Percentiles rank a stretch among this genome's conserved stretches.
These are phyloP conservation scores for Picea sitchensis DNA, from an alignment of 75 land plant genomes.

Conservation along the genomic window DNA sequence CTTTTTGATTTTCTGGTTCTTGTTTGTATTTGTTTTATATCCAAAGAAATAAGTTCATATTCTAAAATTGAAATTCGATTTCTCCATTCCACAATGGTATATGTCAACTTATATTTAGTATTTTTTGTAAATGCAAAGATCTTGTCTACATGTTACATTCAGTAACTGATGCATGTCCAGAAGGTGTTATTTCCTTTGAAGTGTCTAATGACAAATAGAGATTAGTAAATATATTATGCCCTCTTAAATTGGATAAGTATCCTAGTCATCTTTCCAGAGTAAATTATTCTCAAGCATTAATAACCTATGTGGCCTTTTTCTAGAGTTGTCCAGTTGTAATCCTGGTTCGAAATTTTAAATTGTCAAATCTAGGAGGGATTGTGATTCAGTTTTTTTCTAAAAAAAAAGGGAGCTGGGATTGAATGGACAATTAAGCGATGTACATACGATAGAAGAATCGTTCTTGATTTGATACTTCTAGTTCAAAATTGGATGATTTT, in stretches of 20 bases:
- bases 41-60: background rate
- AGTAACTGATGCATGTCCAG: background rate
- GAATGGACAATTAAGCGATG: background rate
- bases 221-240: background rate
- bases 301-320: background rate
- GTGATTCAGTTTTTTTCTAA: background rate
- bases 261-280: background rate
- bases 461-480: background rate
- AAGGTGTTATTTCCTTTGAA: background rate
- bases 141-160: background rate
- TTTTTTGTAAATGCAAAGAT: background rate
- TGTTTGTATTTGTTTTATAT: constrained; percentile 5
- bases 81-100: background rate
- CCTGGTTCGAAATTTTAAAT: background rate
- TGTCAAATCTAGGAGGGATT: background rate
- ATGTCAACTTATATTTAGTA: background rate
- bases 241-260: background rate
- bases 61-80: background rate
- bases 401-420: background rate
- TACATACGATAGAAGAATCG: background rate
- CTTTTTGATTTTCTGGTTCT: constrained; percentile 4
- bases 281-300: background rate
- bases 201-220: background rate
- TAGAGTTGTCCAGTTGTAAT: background rate
- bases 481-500: background rate